Evolutionary conservation across 148 eudicot species (phyloP), one percentile per base, ranked within the genome.

Genomic region (Linanthus parryae): DNA sequence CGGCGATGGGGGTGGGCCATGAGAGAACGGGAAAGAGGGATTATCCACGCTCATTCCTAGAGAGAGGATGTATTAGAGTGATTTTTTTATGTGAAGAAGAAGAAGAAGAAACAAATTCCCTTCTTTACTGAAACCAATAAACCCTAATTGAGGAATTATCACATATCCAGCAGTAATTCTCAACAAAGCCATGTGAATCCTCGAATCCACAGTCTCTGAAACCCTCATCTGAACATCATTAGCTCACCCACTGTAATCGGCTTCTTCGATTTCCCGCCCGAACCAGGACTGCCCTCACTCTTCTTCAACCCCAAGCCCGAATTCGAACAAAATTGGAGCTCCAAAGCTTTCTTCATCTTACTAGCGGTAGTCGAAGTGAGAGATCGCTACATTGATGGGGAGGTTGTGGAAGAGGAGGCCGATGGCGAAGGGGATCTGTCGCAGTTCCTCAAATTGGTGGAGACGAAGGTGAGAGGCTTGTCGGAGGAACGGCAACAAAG

Each of bases 151-250:
- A n/a, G n/a, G n/a, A 11, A 57, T 28, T 29, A 29, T 64, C 44
- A 87, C 99, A 91, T 92, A 95, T n/a, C 83, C 78, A 71, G 96
- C 99, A 24, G 94, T 60, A 71, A 88, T 78, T 63, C 99, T 68
- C 62, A 92, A 59, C 45, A 92, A 66, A 63, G 82, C 96, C 22
- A 83, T 67, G 7, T 96, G 77, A 71, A 88, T 75, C 49, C 99
- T 64, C 5, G 96, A 81, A 68, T 92, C 99, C 8, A 63, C 71
- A 23, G 54, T 56, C 59, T 92, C 96, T 11, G 83, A 61, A 38
- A 92, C 74, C 67, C 83, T 72, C 96, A 92, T 88, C 68, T 92
- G 99, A 58, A 72, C 39, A 90, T 79, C 88, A 92, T 79, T 3
- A 92, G 73, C 75, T 92, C 99, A 28, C 91, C 99, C 20, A 82